Base-by-base conservation (phyloP, 345 rosid species). In the Acer yangbiense region DNA sequence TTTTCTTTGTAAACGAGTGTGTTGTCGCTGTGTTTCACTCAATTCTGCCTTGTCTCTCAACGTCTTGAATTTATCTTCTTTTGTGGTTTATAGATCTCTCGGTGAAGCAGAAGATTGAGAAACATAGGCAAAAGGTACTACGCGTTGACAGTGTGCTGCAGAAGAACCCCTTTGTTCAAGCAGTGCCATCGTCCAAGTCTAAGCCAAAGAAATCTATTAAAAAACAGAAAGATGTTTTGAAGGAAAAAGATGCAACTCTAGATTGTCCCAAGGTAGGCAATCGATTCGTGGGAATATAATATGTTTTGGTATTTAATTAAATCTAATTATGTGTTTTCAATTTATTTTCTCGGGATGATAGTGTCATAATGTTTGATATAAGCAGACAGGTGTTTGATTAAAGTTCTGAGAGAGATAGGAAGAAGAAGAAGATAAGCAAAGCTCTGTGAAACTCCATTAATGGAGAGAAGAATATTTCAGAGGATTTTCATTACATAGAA, bases 21-120 rank as follows among this genome's bases (percentile, higher is more conserved):
- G 55, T 20, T 20, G 20, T 8, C 18, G 4, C 39, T 35, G 20
- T 12, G 23, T 32, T 23, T 62, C 35, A 27, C 70, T 16, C 7
- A 0, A 6, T 67, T 17, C 39, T 35, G 39, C 39, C 6, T 35
- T 35, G 6, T 35, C 39, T 35, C 6, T 35, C 6, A 35, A 35
- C 6, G 6, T 5, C 39, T 35, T 27, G 18, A 17, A 57, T n/a
- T 68, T 64, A 17, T 68, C 9, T 1, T 74, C 46, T 78, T 32
- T 32, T 43, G 18, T 6, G 18, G 50, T 35, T 13, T 16, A 32
- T 76, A 96, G 97, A 94, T 83, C 86, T 96, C 64, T 88, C 91
- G 14, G 97, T 87, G 79, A 91, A 80, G 82, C 84, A 91, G 54
- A 94, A 94, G 89, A 96, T 91, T 76, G 97, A 92, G 85, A 96